phyloP scores from a whole-genome alignment of 495 filamentous ascomycete genomes.

The Geoglossum glabrum region DNA sequence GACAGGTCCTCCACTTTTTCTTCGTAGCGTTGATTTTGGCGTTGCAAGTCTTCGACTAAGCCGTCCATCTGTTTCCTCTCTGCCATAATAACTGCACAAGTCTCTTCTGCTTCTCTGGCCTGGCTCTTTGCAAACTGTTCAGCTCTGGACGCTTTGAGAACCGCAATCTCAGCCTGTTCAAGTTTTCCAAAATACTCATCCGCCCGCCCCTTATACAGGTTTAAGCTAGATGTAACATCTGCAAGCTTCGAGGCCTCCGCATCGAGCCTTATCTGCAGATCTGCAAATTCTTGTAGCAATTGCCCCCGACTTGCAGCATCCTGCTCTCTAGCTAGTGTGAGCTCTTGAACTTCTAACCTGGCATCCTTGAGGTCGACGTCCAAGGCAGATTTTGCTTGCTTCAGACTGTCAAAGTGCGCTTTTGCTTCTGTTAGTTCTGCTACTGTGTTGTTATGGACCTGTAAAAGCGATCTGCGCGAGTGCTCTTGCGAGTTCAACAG shows the following conservation, averaged over 20 bases:
- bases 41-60: constrained; percentile 74
- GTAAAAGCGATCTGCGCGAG: constrained; percentile 58
- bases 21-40: constrained; percentile 71
- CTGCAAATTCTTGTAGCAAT: constrained; percentile 78
- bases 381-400: constrained; percentile 50
- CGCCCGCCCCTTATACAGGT: constrained; percentile 76
- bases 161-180: constrained; percentile 88
- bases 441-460: constrained; percentile 68
- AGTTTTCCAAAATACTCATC: constrained; percentile 97
- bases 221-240: constrained; percentile 67
- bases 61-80: constrained; percentile 82
- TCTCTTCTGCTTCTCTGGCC: constrained; percentile 75
- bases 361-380: constrained; percentile 86
- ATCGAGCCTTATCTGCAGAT: constrained; percentile 84
- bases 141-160: constrained; percentile 76
- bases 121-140: constrained; percentile 89
- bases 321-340: constrained; percentile 56
- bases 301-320: constrained; percentile 68
- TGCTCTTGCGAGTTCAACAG: constrained; percentile 88
- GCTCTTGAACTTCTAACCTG: constrained; percentile 64
- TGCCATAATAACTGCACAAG: constrained; percentile 72
- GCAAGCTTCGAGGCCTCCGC: constrained; percentile 67
- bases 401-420: constrained; percentile 63
- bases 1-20: constrained; percentile 83
- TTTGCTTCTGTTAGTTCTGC: constrained; percentile 73